These are phyloP conservation scores for Ramularia collo-cygni DNA, from an alignment of 2,329 filamentous ascomycete species.

Conservation along the genomic window DNA sequence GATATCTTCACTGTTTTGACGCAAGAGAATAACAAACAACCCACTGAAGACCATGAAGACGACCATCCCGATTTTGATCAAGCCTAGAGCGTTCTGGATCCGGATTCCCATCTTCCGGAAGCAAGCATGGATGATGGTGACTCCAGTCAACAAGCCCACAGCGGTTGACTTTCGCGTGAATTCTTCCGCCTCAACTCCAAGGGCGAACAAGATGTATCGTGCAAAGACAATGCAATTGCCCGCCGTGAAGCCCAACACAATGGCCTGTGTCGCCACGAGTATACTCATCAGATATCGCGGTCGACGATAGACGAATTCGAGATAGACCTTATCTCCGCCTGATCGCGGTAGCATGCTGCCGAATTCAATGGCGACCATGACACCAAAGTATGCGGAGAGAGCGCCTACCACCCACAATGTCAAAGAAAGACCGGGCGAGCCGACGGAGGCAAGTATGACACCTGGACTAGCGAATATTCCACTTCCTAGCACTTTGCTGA, in stretches of 20 bases:
- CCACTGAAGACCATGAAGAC: conserved; percentile 35
- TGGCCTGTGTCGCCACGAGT: conserved; percentile 55
- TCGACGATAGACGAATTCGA: conserved; percentile 60
- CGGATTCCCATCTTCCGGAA: conserved; percentile 32
- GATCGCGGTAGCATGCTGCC: conserved; percentile 65
- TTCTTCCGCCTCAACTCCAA: conserved; percentile 55
- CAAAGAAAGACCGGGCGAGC: conserved; percentile 58
- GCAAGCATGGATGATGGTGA: conserved; percentile 34
- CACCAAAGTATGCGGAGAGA: conserved; percentile 46
- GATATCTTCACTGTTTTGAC: conserved; percentile 1
- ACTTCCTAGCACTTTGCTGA: conserved; percentile 62
- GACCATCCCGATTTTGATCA: conserved; percentile 34
- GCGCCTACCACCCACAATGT: conserved; percentile 58
- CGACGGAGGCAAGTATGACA: conserved; percentile 58
- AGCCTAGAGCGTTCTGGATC: conserved; percentile 35
- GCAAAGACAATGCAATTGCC: conserved; percentile 49
- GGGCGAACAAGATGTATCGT: conserved; percentile 25
- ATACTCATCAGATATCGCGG: conserved; percentile 60
- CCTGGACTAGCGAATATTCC: conserved; percentile 68
- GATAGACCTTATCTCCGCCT: conserved; percentile 62
- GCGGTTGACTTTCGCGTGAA: conserved; percentile 47
- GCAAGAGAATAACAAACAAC: conserved; percentile 30
- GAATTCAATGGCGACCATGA: conserved; percentile 59
- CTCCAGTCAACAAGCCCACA: conserved; percentile 31
- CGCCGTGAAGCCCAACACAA: conserved; percentile 60